These are phyloP conservation scores for Aspergillus nanangensis DNA, from an alignment of 495 filamentous ascomycete genomes.

Conservation along the genomic window DNA sequence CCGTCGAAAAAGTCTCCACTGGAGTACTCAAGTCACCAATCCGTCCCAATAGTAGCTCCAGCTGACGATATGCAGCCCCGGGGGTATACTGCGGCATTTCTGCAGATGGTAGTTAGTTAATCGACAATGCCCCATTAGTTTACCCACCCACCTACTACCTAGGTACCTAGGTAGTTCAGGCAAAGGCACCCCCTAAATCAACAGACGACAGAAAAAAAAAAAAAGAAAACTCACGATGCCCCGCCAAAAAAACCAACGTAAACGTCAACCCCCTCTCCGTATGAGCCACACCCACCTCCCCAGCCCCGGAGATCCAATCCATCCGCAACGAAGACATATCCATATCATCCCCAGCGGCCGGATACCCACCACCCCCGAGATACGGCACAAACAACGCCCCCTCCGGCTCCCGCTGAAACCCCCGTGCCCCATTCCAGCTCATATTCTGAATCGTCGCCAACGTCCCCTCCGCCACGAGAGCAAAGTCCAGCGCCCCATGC, in stretches of 20 bases:
- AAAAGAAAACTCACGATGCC: slow-evolving; percentile 46
- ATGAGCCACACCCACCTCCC: slow-evolving; percentile 55
- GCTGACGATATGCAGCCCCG: slow-evolving; percentile 57
- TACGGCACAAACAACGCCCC: slow-evolving; percentile 65
- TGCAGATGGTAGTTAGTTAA: slow-evolving; percentile 5
- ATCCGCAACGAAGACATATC: too few relatives aligned
- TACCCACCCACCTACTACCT: too few relatives aligned
- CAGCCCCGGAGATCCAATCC: slow-evolving; percentile 39
- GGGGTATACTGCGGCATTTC: slow-evolving; percentile 58
- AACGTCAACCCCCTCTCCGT: slow-evolving; percentile 70
- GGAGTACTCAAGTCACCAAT: slow-evolving; percentile 22
- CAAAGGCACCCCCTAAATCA: not conserved
- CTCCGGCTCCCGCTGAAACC: slow-evolving; percentile 56
- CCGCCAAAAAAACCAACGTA: slow-evolving; percentile 50
- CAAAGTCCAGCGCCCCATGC: slow-evolving; percentile 55
- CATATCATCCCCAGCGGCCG: too few relatives aligned
- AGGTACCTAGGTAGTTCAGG: too few relatives aligned
- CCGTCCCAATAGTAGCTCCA: slow-evolving; percentile 64
- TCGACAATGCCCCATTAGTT: too few relatives aligned
- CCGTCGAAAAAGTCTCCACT: not conserved
- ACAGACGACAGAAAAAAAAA: not conserved
- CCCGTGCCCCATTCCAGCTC: slow-evolving; percentile 72
- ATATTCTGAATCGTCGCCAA: slow-evolving; percentile 77
- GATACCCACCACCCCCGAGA: too few relatives aligned
- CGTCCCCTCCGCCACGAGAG: slow-evolving; percentile 62